phyloP scores from a whole-genome alignment of 2,329 filamentous ascomycete genomes.

The Juglanconis juglandina region DNA sequence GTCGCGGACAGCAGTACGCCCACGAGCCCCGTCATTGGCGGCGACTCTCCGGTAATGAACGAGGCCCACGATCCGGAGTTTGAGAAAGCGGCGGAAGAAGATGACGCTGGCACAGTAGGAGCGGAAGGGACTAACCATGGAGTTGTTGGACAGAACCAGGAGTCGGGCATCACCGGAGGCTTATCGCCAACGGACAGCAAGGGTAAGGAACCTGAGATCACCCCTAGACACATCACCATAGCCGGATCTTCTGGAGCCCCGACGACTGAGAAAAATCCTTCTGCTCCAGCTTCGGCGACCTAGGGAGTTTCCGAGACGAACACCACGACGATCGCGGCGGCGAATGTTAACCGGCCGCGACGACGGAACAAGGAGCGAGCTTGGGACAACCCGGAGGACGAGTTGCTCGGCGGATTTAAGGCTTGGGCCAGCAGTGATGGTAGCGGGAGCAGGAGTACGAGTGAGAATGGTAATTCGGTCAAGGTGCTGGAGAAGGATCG shows the following conservation, averaged over 20 bases:
- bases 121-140: constrained; percentile 18
- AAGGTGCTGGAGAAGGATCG: background rate
- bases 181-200: constrained; percentile 26
- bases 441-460: background rate
- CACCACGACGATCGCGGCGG: background rate
- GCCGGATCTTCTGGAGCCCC: constrained; percentile 15
- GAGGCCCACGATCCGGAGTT: constrained; percentile 27
- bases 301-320: constrained; percentile 13
- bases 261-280: constrained; percentile 5
- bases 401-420: constrained; percentile 9
- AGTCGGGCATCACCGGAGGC: constrained; percentile 40
- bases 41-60: constrained; percentile 28
- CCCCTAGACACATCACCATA: background rate
- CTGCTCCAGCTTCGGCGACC: constrained; percentile 12
- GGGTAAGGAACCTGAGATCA: constrained; percentile 8
- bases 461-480: background rate
- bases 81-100: constrained; percentile 15
- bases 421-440: constrained; percentile 5
- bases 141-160: constrained; percentile 15
- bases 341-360: background rate
- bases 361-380: background rate
- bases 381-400: constrained; percentile 6
- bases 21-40: constrained; percentile 31
- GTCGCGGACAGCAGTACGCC: constrained; percentile 23
- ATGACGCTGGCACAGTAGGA: constrained; percentile 15